Evolutionary conservation across 805 yeast species (phyloP), one percentile per base, ranked within the genome.

Genomic region (Yamadazyma sp.): DNA sequence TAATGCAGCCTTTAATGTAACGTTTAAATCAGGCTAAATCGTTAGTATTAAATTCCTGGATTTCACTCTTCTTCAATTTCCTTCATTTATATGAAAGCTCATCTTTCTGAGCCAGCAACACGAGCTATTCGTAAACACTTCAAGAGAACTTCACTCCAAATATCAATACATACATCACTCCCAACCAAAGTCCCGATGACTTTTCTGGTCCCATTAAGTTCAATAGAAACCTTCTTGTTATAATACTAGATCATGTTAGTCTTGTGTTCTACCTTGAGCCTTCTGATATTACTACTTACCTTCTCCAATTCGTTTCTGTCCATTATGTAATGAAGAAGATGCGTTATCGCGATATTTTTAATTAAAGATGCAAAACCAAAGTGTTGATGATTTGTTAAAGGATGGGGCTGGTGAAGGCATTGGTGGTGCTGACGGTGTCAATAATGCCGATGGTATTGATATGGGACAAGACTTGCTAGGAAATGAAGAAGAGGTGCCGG

Each of bases 111-210:
- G 23, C 13, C n/a, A n/a, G n/a, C n/a, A n/a, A 7, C 13, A 24
- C 7, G 27, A n/a, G 16, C 10, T 4, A 13, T 10, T 15, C 2
- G 14, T 12, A 8, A 23, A 22, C 21, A 9, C 12, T n/a, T n/a
- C n/a, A n/a, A n/a, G 19, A n/a, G n/a, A n/a, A n/a, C n/a, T 8
- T 16, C 27, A 7, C 5, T 14, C 11, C 20, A 21, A 23, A 12
- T 5, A 19, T 12, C 9, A 28, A 36, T 52, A 58, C 64, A 31
- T 53, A 78, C 75, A 54, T 91, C 98, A 56, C 79, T 91, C 2
- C 98, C 98, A 49, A 86, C 69, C 36, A 91, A 70, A 9, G 76
- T 75, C 2, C 98, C 98, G n/a, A 76, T 74, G 1, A 91, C 76
- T 47, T 75, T 75, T 33, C 97, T 70, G 10, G 83, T 63, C 1